Evolutionary conservation across 148 eudicot genomes (phyloP).

Genomic region (Cornus florida): DNA sequence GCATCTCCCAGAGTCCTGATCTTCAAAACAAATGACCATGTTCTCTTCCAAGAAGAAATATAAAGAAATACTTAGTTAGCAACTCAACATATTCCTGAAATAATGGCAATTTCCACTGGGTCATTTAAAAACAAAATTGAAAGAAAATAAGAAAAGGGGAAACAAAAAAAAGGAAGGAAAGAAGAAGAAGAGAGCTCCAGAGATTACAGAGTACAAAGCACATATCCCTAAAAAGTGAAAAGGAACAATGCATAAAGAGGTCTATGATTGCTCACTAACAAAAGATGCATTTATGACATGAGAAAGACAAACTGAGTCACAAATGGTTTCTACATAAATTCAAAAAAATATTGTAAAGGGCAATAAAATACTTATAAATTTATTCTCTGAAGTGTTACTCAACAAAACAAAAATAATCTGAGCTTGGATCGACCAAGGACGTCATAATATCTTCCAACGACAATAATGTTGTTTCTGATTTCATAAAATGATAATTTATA

Average conservation of each 20-base stretch:
- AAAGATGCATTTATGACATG: background rate
- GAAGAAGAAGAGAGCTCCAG: background rate
- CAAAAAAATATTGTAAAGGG: too few relatives aligned
- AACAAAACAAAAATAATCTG: background rate
- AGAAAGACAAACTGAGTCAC: background rate
- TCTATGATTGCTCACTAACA: background rate
- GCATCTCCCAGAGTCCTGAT: constrained; percentile 76
- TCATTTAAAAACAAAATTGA: background rate
- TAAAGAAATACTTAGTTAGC: constrained; percentile 14
- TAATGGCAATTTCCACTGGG: background rate
- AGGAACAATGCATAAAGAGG: background rate
- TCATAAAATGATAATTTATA: background rate
- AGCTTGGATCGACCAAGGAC: background rate
- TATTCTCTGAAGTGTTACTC: background rate
- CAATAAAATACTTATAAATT: background rate
- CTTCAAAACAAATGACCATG: constrained; percentile 95
- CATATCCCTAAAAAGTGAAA: background rate
- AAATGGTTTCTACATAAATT: background rate
- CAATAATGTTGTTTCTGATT: background rate
- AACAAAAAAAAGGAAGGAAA: too few relatives aligned
- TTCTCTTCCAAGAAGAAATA: constrained; percentile 65
- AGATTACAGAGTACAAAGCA: background rate
- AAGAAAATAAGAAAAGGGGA: too few relatives aligned
- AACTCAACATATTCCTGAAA: constrained; percentile 1
- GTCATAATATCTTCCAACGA: constrained; percentile 2